Evolutionary conservation across 139 green algal species (phyloP), one percentile per base, ranked within the genome.

Genomic region (Coelastrella sp.): DNA sequence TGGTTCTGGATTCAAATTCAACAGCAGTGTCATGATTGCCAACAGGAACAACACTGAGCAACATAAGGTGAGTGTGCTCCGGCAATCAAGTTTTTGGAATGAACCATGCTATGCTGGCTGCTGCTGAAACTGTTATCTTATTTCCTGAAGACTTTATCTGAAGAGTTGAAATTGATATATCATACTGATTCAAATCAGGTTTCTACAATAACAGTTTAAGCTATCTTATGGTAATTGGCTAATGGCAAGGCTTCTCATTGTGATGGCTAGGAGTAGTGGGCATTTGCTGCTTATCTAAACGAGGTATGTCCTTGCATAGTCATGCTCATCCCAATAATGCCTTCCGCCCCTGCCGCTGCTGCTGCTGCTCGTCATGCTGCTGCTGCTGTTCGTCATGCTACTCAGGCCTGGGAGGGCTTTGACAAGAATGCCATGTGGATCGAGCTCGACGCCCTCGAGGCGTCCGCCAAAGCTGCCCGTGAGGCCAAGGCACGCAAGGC

Each of bases 1-100:
- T 91, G 97, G 97, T 83, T 96, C 88, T 12, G 97, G 97, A 68
- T 99, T 99, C 94, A 99, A 99, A 95, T 98, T 96, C 95, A 99
- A 99, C 95, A 65, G 24, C 58, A 96, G 95, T 7, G 97, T 99
- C n/a, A 98, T 96, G 97, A 85, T 91, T 11, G 95, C 96, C 20
- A 93, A 97, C 90, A 93, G 95, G 27, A 86, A 15, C 59, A 66
- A 35, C 68, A 89, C 19, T 15, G 65, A 86, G 49, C 59, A 74
- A 49, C 59, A 86, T 15, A 17, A 14, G 15, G 74, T 58, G 19
- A 17, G 10, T 80, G 1, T 19, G 9, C 20, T 17, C 17, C 8
- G 57, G 60, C 70, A 78, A 25, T 72, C 63, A 72, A 72, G 5
- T 4, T 17, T 17, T 14, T 72, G 63, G 63, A 1, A 72, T 72